These are phyloP conservation scores for Ligustrum vulgare DNA, from an alignment of 257 asterid genomes.

Conservation along the genomic window DNA sequence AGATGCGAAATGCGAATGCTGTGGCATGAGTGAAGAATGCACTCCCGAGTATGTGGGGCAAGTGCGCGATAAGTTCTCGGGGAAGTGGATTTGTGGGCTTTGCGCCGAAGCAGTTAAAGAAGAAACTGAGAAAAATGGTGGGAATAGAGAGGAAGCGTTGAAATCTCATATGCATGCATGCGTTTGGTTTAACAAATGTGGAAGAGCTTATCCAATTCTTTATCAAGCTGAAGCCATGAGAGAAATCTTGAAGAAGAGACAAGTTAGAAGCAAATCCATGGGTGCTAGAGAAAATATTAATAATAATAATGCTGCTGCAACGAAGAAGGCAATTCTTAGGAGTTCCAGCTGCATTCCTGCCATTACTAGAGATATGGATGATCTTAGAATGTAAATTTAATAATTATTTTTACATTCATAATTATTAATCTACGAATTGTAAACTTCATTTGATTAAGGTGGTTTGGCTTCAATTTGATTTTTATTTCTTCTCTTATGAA, in stretches of 20 bases:
- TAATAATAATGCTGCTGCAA: neutral
- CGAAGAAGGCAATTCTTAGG: slow-evolving; percentile 32
- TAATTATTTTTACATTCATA: neutral
- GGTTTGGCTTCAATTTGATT: neutral
- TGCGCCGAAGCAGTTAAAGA: slow-evolving; percentile 35
- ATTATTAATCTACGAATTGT: neutral
- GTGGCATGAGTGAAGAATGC: slow-evolving; percentile 31
- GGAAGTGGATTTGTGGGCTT: slow-evolving; percentile 30
- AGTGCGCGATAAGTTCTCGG: slow-evolving; percentile 15
- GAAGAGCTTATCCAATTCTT: slow-evolving; percentile 24
- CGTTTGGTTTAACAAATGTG: slow-evolving; percentile 18
- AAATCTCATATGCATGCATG: slow-evolving; percentile 24
- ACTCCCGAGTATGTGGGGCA: slow-evolving; percentile 17
- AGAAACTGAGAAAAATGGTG: slow-evolving; percentile 26
- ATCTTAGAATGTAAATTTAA: slow-evolving; percentile 17
- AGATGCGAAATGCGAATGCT: slow-evolving; percentile 31
- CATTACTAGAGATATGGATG: slow-evolving; percentile 36
- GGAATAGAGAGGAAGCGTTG: slow-evolving; percentile 21
- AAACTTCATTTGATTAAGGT: neutral
- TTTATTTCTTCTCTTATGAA: neutral
- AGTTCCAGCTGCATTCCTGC: slow-evolving; percentile 49
- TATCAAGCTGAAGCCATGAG: slow-evolving; percentile 33
- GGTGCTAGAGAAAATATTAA: slow-evolving; percentile 20
- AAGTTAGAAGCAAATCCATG: slow-evolving; percentile 23
- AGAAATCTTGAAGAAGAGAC: slow-evolving; percentile 27